phyloP scores from a whole-genome alignment of 1,284 basidiomycete species.

The Jaminaea rosea region DNA sequence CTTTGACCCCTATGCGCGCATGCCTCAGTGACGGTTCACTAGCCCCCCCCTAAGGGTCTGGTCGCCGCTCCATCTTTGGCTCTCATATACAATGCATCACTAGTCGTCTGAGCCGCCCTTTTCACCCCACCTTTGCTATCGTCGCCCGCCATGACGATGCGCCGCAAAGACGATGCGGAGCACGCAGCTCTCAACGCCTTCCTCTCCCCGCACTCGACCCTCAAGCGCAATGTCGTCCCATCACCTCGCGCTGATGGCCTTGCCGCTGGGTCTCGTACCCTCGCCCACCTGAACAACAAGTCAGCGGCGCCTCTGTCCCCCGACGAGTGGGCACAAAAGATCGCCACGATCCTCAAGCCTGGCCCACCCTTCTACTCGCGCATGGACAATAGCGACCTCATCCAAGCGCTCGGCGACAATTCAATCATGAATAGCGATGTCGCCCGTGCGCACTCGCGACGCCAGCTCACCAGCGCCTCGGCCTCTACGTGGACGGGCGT shows the following conservation, averaged over 20 bases:
- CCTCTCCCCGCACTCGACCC: constrained; percentile 26
- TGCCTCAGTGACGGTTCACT: no score
- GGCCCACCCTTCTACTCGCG: constrained; percentile 36
- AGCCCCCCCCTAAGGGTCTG: no score
- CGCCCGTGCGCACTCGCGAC: constrained; percentile 1
- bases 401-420: constrained; percentile 24
- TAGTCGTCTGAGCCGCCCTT: no score
- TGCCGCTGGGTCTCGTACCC: no score
- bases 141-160: no score
- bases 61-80: no score
- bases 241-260: constrained; percentile 5
- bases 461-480: not conserved
- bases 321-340: constrained; percentile 29
- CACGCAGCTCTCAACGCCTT: constrained; percentile 21
- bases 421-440: constrained; percentile 32
- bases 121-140: no score
- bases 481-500: constrained; percentile 13
- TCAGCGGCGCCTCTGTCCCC: constrained; percentile 19
- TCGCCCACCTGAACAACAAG: no score
- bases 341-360: constrained; percentile 32
- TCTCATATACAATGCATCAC: no score
- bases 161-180: no score
- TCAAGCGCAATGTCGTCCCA: not conserved
- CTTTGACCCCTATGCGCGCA: no score
- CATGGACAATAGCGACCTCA: constrained; percentile 28